Evolutionary conservation across 169 alveolate genomes (phyloP), one percentile per base, ranked within the genome.

Genomic region (Plasmodium blacklocki): DNA sequence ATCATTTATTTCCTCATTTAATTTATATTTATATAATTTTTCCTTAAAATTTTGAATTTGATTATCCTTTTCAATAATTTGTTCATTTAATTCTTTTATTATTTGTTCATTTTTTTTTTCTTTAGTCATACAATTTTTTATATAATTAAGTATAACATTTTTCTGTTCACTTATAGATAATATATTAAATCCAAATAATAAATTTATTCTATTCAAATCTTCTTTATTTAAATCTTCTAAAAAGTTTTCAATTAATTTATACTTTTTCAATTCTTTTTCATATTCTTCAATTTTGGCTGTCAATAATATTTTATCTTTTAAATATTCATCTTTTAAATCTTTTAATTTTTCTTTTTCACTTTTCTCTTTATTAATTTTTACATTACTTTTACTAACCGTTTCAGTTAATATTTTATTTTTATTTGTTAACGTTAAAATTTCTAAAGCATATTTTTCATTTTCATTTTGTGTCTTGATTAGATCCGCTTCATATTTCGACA

Each of bases 251-350:
- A 78, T 7, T 6, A 32, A 29, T 78, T 78, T 78, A 59, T 78
- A 78, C 49, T 78, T 78, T 52, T 66, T 78, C 59, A 78, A 52
- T 78, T 78, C 89, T 59, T 78, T 78, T 58, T 78, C 89, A 78
- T 78, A 78, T 78, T 78, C 89, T 59, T 78, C 80, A 23, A 78
- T 67, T 78, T 78, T 78, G 9, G 89, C 50, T 29, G 80, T n/a
- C n/a, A 78, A 78, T 9, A 66, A 19, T 49, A 78, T 52, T 78
- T 78, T 78, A 2, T 78, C 89, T 45, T 78, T 78, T n/a, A 78
- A 19, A 78, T 78, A 78, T 52, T 50, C 89, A 78, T 78, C 89
- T 59, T 78, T 78, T 71, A 67, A 66, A 66, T 78, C 73, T 71
- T 78, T 78, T 70, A 78, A 43, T 78, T 78, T 78, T 78, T 29